Evolutionary conservation across 2,329 filamentous ascomycete genomes (phyloP), one percentile per base, ranked within the genome.

Genomic region (Xylariaceae sp.): DNA sequence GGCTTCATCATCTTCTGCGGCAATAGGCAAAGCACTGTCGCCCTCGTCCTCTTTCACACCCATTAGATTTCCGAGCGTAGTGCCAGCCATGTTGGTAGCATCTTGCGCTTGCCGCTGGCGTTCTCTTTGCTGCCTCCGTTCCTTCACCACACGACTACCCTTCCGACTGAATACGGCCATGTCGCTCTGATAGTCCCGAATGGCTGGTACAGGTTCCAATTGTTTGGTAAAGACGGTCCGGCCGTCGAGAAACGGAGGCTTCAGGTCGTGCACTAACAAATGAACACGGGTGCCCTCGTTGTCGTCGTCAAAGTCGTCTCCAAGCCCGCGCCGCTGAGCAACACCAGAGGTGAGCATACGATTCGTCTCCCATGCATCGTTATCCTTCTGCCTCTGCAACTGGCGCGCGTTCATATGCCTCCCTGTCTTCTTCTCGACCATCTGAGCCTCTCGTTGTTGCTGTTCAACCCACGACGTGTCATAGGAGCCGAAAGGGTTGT

Each of bases 101-200:
- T 98, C 90, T 71, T 97, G 92, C 0, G 95, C 94, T 74, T 98
- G 94, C 67, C 92, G 92, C 69, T 96, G 91, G 37, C 95, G 86
- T 73, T 99, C 95, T 61, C 93, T 89, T 74, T 96, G 92, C 74
- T 96, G 92, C 37, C 96, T 83, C 66, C 89, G 88, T 67, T 99
- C 95, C 69, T 90, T 91, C 11, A 99, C 95, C 2, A 97, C 92
- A 67, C 87, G 90, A 71, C 94, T 98, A 1, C 95, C 95, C 73
- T 97, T 97, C 39, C 94, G 85, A 76, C 92, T 96, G 68, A 98
- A 98, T 1, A 99, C 93, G 1, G 95, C 95, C 95, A 99, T 96
- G 70, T 99, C 95, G 71, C 96, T 99, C 75, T 98, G 94, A 23
- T 90, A 88, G 72, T 99, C 95, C 49, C 90, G 85, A 12, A 99